Evolutionary conservation across 331 rosid species (phyloP).

Genomic region (Quercus tomentella): DNA sequence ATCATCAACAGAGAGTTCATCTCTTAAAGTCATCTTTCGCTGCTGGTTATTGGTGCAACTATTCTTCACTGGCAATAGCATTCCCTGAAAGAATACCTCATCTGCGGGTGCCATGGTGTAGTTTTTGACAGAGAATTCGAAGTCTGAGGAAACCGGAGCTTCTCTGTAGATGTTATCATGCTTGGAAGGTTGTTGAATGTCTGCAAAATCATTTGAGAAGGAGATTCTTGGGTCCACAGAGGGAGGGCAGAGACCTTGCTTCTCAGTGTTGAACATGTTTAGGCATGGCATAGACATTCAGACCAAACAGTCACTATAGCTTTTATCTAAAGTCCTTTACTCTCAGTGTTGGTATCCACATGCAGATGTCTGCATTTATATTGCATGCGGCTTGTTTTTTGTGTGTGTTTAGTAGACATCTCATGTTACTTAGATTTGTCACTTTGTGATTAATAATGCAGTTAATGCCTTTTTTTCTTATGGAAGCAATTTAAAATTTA

Average conservation of each 20-base stretch:
- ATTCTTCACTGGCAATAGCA: slow-evolving; percentile 65
- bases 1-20: slow-evolving; percentile 59
- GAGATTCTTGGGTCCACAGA: slow-evolving; percentile 92
- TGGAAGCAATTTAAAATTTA: slow-evolving; percentile 5
- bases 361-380: slow-evolving; percentile 55
- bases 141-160: slow-evolving; percentile 95
- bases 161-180: slow-evolving; percentile 69
- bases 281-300: slow-evolving; percentile 31
- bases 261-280: slow-evolving; percentile 38
- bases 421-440: slow-evolving; percentile 88
- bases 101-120: slow-evolving; percentile 76
- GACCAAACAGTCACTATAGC: slow-evolving; percentile 12
- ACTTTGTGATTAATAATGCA: slow-evolving; percentile 45
- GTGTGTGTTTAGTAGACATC: slow-evolving; percentile 51
- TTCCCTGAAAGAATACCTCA: slow-evolving; percentile 71
- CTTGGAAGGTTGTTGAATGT: slow-evolving; percentile 49
- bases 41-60: slow-evolving; percentile 24
- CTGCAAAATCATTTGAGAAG: slow-evolving; percentile 93
- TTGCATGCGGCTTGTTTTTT: slow-evolving; percentile 36
- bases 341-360: slow-evolving; percentile 53
- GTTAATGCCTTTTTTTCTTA: slow-evolving; percentile 29
- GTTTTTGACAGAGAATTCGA: slow-evolving; percentile 79
- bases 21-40: slow-evolving; percentile 68
- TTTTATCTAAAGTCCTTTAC: slow-evolving; percentile 15
- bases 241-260: slow-evolving; percentile 25